Base-by-base conservation (phyloP, 2,329 filamentous ascomycete genomes). In the Diaporthe sp. region DNA sequence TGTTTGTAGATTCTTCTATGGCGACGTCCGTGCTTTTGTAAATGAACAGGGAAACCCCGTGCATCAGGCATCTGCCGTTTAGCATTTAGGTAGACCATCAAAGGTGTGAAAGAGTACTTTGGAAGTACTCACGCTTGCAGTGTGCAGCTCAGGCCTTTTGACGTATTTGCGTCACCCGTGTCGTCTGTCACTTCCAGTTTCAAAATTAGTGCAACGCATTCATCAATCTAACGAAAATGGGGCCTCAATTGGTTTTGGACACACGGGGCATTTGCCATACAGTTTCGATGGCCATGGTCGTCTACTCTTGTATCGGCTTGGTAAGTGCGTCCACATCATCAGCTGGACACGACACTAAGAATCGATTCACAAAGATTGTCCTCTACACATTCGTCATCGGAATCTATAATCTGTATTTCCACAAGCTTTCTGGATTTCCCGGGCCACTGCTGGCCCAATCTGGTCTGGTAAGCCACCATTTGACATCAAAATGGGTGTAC, bases 401-500 rank as follows among this genome's bases (percentile, higher is more conserved):
- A n/a, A 13, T 69, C 19, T 69, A 69, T 51, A 69, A 53, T 22
- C 4, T 69, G 13, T 69, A 53, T 39, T 42, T 69, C 22, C 65
- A 69, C 65, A 49, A 31, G 13, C 46, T 69, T 22, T 31, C 65
- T 28, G 28, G 19, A 13, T 57, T 53, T 17, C 46, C 65, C 5
- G 46, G 65, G 25, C 65, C 65, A 55, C 53, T 69, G 13, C 22
- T 53, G 15, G 65, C 65, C 10, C 46, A 49, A 22, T 34, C 46
- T 25, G 28, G 28, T 42, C 22, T 69, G 25, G 46, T 69, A 39
- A 69, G 65, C 59, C 42, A 25, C n/a, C 28, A 0, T 28, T 34
- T 9, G 57, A 34, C 57, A 65, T n/a, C 13, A 44, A 25, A 51
- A 51, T 51, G 49, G 10, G 22, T 25, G 49, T 22, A 25, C 22